Percentiles rank a stretch among this genome's conserved stretches.
phyloP scores from a whole-genome alignment of 495 filamentous ascomycete genomes.

The Trichocladium antarcticum region DNA sequence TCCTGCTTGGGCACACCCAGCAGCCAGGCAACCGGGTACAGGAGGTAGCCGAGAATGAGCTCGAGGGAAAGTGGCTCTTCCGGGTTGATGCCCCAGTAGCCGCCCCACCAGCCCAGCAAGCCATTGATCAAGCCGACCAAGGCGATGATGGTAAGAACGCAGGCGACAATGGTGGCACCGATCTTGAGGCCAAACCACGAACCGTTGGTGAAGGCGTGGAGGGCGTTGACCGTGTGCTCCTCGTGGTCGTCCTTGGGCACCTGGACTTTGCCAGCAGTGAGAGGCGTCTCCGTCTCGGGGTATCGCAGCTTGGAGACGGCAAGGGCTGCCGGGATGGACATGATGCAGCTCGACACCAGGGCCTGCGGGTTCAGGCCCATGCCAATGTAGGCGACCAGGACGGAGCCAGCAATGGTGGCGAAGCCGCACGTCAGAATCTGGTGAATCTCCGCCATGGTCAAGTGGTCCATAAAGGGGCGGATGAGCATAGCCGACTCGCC shows the following conservation, averaged over 20 bases:
- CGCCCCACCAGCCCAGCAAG: conserved; percentile 80
- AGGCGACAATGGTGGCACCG: conserved; percentile 70
- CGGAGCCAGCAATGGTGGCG: conserved; percentile 55
- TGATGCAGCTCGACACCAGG: conserved; percentile 83
- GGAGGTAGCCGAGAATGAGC: conserved; percentile 70
- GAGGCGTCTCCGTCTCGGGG: conserved; percentile 73
- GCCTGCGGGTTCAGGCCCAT: conserved; percentile 75
- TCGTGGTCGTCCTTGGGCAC: conserved; percentile 67
- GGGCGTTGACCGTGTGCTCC: conserved; percentile 51
- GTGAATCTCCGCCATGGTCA: conserved; percentile 77
- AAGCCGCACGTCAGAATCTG: conserved; percentile 76
- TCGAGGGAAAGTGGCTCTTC: conserved; percentile 59
- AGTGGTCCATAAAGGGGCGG: conserved; percentile 68
- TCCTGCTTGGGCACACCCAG: conserved; percentile 69
- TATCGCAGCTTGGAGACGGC: conserved; percentile 80
- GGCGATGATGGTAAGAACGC: conserved; percentile 75
- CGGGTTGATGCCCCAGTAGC: conserved; percentile 51
- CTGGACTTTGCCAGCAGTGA: conserved; percentile 67
- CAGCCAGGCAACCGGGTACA: conserved; percentile 75
- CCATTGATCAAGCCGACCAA: conserved; percentile 65
- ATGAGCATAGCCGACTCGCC: conserved; percentile 91
- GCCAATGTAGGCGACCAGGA: conserved; percentile 68
- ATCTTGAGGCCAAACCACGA: conserved; percentile 86
- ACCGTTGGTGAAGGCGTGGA: conserved; percentile 80
- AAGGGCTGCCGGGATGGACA: conserved; percentile 83